Evolutionary conservation across 306 rosid genomes (phyloP).

Genomic region (Ziziphus jujuba): DNA sequence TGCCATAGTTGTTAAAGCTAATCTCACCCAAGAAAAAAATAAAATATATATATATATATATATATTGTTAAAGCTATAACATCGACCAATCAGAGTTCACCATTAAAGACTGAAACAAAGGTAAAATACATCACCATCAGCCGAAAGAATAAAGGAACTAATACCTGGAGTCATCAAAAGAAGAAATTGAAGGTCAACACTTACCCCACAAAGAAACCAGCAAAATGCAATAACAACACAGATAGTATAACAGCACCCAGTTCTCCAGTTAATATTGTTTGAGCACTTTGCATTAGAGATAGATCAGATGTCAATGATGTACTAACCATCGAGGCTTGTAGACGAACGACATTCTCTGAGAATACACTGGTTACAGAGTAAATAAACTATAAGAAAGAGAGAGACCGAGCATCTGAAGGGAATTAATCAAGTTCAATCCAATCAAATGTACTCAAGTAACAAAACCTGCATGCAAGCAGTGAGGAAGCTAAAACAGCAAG

Average conservation of each 20-base stretch:
- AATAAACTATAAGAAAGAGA: neutral
- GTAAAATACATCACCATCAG: neutral
- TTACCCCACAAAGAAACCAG: conserved; percentile 47
- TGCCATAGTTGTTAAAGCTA: neutral
- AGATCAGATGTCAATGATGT: conserved; percentile 31
- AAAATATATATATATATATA: too few relatives aligned
- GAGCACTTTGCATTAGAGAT: conserved; percentile 17
- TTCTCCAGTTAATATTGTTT: conserved; percentile 31
- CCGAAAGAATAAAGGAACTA: neutral
- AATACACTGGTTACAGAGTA: conserved; percentile 32
- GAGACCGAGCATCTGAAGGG: neutral
- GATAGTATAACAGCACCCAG: conserved; percentile 33
- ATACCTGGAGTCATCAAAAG: neutral
- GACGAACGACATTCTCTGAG: conserved; percentile 37
- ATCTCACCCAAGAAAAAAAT: too few relatives aligned
- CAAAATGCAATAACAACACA: conserved; percentile 36
- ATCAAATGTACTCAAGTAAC: neutral
- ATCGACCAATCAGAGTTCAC: neutral
- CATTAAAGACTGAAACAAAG: neutral
- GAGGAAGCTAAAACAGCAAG: conserved; percentile 44
- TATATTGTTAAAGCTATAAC: neutral
- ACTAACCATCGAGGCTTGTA: conserved; percentile 28
- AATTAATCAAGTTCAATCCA: neutral
- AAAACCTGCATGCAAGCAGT: conserved; percentile 48
- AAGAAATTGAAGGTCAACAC: conserved; percentile 2